phyloP scores from a whole-genome alignment of 345 rosid genomes.

The Hibiscus trionum region DNA sequence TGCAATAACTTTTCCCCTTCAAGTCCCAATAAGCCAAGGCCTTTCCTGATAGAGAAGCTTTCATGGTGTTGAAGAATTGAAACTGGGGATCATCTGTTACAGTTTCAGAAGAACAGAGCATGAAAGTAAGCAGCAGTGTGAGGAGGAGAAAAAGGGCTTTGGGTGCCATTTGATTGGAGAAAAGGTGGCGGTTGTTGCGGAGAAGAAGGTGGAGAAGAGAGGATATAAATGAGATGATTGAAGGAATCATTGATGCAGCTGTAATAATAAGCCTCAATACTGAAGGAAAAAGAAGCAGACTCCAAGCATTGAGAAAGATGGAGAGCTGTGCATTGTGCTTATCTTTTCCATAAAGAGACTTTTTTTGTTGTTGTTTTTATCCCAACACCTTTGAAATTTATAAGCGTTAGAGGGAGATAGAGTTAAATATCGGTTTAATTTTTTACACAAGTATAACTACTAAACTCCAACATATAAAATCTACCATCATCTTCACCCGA shows the following conservation, averaged over 20 bases:
- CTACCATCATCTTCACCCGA: too few species aligned
- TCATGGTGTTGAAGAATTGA: constrained; percentile 62
- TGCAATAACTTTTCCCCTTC: constrained; percentile 37
- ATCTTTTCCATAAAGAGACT: constrained; percentile 53
- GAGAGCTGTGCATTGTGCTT: constrained; percentile 21
- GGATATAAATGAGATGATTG: constrained; percentile 37
- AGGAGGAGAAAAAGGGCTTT: constrained; percentile 20
- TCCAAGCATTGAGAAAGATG: constrained; percentile 14
- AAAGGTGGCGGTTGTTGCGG: constrained; percentile 25
- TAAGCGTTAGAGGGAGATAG: too few species aligned
- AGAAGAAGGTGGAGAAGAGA: constrained; percentile 29
- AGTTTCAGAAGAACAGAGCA: constrained; percentile 20
- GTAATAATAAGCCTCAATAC: constrained; percentile 26
- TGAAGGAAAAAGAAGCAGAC: constrained; percentile 2
- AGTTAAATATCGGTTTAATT: too few species aligned
- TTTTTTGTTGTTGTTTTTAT: neutral
- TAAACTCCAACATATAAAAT: too few species aligned
- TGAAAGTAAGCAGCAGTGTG: constrained; percentile 20
- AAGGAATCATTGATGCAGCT: constrained; percentile 26
- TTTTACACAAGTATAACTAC: too few species aligned
- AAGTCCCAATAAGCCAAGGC: constrained; percentile 54
- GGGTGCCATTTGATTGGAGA: constrained; percentile 29
- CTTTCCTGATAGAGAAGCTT: constrained; percentile 41
- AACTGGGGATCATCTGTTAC: constrained; percentile 37
- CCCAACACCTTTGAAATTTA: too few species aligned